Evolutionary conservation across 2,329 filamentous ascomycete species (phyloP).

Genomic region (Scorias spongiosa): DNA sequence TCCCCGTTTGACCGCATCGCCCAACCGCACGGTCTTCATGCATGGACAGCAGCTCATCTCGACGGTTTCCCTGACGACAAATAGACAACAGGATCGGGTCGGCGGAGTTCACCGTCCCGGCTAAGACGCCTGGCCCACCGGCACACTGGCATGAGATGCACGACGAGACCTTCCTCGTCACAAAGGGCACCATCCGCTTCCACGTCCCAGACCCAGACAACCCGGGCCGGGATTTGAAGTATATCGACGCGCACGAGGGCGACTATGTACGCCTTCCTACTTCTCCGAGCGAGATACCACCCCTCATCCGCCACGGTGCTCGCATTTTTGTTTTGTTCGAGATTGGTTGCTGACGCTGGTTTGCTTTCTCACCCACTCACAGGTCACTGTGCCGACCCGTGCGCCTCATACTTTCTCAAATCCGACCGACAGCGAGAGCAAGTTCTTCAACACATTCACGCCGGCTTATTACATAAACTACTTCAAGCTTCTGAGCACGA

Average conservation of each 20-base stretch:
- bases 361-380: background rate
- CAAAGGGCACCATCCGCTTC: slow-evolving; percentile 36
- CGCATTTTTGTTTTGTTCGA: background rate
- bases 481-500: slow-evolving; percentile 36
- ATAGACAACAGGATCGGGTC: slow-evolving; percentile 33
- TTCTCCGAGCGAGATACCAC: background rate
- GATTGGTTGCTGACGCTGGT: background rate
- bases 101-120: slow-evolving; percentile 34
- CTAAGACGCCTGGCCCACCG: slow-evolving; percentile 31
- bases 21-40: background rate
- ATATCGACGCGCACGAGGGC: slow-evolving; percentile 34
- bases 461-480: slow-evolving; percentile 44
- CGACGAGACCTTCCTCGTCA: slow-evolving; percentile 43
- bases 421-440: slow-evolving; percentile 37
- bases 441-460: slow-evolving; percentile 43
- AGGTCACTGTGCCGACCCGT: slow-evolving; percentile 36
- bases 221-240: slow-evolving; percentile 19
- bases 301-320: background rate
- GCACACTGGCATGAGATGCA: slow-evolving; percentile 44
- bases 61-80: no score
- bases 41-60: no score
- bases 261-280: slow-evolving; percentile 26
- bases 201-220: slow-evolving; percentile 25
- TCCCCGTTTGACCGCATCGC: background rate
- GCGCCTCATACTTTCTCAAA: slow-evolving; percentile 43